Base-by-base conservation (phyloP, 306 rosid species). In the Lathyrus tuberosus region DNA sequence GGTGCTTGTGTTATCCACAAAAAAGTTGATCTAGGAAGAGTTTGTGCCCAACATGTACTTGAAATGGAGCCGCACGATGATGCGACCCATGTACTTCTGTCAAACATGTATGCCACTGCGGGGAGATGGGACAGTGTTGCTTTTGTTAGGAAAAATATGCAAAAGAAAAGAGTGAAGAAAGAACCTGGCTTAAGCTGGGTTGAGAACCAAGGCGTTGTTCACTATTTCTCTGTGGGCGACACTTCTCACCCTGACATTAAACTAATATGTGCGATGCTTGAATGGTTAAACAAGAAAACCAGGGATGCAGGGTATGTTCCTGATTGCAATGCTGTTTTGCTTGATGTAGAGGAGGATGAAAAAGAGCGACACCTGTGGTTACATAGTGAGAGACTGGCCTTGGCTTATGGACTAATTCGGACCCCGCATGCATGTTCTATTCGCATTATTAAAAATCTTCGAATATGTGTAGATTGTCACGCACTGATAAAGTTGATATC, bases 81-180 rank as follows among this genome's bases (percentile, higher is more conserved):
- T 28, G 62, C 62, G 31, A 57, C 62, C 40, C 62, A 57, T 57
- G 62, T 57, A 13, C 62, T 57, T 14, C 62, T 57, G 40, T 57
- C 62, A 57, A 57, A 57, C 62, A 57, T 57, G 38, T 57, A 57
- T 28, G 62, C 62, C 62, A 57, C 62, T 57, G 62, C 62, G n/a
- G 40, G 40, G 62, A 1, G 41, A 57, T 57, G 62, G 62, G 62
- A 57, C 6, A 57, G 9, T 57, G 62, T 57, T 7, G 62, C 62
- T 57, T 57, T 28, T 28, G 62, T 57, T 28, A 57, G 62, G 11
- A 57, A 30, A 57, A 28, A 57, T 57, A 57, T 57, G 62, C 62
- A 57, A 57, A 57, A 28, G 62, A 57, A 57, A 26, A 57, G 3
- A 57, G 62, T 57, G 18, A 57, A 28, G 41, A 57, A 57, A 2